Conservation (phyloP, 1,139 yeast species). For the Suhomyces kunorum region DNA sequence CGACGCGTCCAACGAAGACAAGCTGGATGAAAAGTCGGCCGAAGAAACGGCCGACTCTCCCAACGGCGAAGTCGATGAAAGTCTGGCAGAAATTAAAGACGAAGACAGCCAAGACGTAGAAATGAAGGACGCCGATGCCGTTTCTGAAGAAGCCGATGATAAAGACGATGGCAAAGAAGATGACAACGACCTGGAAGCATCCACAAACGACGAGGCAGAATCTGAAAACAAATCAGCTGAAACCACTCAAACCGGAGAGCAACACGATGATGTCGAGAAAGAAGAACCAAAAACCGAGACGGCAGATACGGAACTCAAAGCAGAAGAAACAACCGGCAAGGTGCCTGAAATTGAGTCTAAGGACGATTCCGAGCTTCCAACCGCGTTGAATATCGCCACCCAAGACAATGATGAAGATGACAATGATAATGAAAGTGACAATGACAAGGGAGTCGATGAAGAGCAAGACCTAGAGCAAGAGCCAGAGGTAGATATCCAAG, state of each 20-base stretch:
- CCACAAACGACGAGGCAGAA: constrained; percentile 9
- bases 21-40: neutral
- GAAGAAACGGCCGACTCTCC: neutral
- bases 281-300: constrained; percentile 1
- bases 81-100: neutral
- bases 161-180: constrained; percentile 5
- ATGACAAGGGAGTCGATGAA: constrained; percentile 3
- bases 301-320: neutral
- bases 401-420: constrained; percentile 1
- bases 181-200: constrained; percentile 9
- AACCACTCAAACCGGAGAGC: neutral
- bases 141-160: neutral
- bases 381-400: neutral
- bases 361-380: neutral
- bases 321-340: neutral
- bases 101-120: constrained; percentile 9
- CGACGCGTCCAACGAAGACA: constrained; percentile 1
- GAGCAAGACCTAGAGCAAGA: constrained; percentile 3
- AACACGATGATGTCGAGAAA: neutral
- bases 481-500: constrained; percentile 5
- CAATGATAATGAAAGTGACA: neutral
- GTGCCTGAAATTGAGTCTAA: neutral
- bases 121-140: constrained; percentile 6
- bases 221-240: constrained; percentile 1
- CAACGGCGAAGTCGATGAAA: neutral